Evolutionary conservation across 192 early-diverging fungal species (phyloP), one percentile per base, ranked within the genome.

Genomic region (Pilaira anomala): DNA sequence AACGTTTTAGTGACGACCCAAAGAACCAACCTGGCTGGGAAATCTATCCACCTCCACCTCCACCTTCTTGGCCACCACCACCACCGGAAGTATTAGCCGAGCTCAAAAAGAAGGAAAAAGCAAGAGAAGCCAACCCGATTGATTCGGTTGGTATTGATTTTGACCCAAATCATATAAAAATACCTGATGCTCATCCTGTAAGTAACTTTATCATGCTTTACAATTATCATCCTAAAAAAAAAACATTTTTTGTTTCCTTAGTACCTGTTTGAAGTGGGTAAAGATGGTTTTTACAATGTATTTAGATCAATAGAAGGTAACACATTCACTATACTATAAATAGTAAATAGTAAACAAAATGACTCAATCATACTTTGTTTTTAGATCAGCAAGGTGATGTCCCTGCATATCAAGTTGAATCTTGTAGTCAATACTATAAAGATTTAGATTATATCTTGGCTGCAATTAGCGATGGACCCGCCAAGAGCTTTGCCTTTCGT

Each of bases 401-500:
- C 7, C 64, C 70, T 21, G n/a, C 62, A 19, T 62, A 50, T 29
- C 29, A 66, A 8, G 39, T 65, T 18, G 64, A 64, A 18, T 30
- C 46, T 26, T 51, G 65, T 40, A 66, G 46, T 53, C 91, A 96
- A 62, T 98, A 93, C 71, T 98, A 83, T 72, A 68, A 80, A 67
- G 93, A 98, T 60, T 76, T 92, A 53, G 90, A 98, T 53, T 91
- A 73, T 58, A 80, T 98, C 33, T 72, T 93, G 12, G 76, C 82
- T 12, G 76, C 85, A 0, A 90, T 94, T 9, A 25, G 49, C 25
- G 24, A 50, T 69, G 95, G 95, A 0, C 96, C 96, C 1, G 83
- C 92, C 40, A 98, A 98, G 78, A 88, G 86, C 51, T 96, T 93
- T 78, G 91, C 93, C 0, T 98, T 87, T 69, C 80, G 93, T 33